Evolutionary conservation across 2,329 filamentous ascomycete species (phyloP).

Genomic region (Alternaria alternata): DNA sequence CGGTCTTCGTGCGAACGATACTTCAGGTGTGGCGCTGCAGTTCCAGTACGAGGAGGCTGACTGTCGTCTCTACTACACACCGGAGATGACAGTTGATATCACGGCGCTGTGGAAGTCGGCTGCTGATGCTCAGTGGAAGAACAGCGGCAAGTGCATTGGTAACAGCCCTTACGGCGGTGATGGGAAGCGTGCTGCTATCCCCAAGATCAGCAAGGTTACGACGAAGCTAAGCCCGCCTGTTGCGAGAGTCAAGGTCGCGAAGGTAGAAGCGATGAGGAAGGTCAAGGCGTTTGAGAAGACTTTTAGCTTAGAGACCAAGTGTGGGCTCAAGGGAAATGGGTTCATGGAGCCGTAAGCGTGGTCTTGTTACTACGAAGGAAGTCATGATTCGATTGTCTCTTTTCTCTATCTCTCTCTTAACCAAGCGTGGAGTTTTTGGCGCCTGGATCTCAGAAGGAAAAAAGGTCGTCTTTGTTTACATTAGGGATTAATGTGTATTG

Average conservation of each 20-base stretch:
- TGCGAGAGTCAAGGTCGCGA: conserved; percentile 19
- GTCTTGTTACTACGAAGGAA: neutral
- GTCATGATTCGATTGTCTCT: neutral
- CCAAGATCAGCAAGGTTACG: conserved; percentile 27
- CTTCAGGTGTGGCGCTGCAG: conserved; percentile 45
- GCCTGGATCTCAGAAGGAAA: neutral
- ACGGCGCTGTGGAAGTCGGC: conserved; percentile 50
- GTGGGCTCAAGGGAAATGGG: conserved; percentile 38
- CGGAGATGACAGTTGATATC: conserved; percentile 52
- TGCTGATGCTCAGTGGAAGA: conserved; percentile 48
- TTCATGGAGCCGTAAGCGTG: conserved; percentile 45
- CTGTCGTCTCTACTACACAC: conserved; percentile 52
- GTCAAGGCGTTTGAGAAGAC: conserved; percentile 37
- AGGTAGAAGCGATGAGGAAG: conserved; percentile 28
- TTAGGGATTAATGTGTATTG: neutral
- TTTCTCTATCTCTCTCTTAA: neutral
- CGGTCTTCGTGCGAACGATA: conserved; percentile 44
- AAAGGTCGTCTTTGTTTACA: neutral
- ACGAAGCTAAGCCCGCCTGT: conserved; percentile 32
- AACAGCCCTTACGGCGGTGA: conserved; percentile 24
- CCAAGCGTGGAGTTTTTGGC: neutral
- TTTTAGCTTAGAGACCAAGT: conserved; percentile 42
- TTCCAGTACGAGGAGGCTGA: conserved; percentile 52
- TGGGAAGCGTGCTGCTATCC: conserved; percentile 25
- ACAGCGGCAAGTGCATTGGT: conserved; percentile 43